These are phyloP conservation scores for Globisporangium solare DNA, from an alignment of 352 stramenopile species.

Conservation along the genomic window DNA sequence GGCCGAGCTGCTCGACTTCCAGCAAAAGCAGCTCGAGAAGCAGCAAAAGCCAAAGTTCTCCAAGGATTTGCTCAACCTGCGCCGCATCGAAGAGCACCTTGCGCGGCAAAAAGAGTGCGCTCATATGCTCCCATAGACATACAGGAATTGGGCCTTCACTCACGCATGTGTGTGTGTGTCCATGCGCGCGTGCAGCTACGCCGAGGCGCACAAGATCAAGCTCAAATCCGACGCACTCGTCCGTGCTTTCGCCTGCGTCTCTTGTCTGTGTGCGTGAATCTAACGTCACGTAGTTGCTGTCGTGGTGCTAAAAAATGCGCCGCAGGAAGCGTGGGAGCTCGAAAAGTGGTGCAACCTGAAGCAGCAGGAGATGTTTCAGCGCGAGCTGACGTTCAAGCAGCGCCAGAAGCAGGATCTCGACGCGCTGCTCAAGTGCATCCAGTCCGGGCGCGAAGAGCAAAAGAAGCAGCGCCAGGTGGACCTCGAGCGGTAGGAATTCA, in stretches of 20 bases:
- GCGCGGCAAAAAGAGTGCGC: conserved; percentile 87
- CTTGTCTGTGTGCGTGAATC: too few species aligned
- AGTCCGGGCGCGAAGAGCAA: conserved; percentile 91
- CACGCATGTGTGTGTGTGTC: neutral
- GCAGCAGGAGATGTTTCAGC: conserved; percentile 93
- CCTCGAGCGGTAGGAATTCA: conserved; percentile 78
- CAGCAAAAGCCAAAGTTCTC: conserved; percentile 92
- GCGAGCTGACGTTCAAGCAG: conserved; percentile 94
- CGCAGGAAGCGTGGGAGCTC: conserved; percentile 89
- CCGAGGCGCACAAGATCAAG: conserved; percentile 96
- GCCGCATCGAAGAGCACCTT: conserved; percentile 91
- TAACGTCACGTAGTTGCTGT: too few species aligned
- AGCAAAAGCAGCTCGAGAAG: conserved; percentile 90
- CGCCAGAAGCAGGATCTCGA: conserved; percentile 91
- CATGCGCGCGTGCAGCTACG: conserved; percentile 51
- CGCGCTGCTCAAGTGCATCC: conserved; percentile 92
- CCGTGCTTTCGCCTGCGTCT: neutral
- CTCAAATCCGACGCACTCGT: conserved; percentile 90
- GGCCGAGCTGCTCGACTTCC: conserved; percentile 90
- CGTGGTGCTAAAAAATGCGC: too few species aligned
- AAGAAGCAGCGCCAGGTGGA: conserved; percentile 94
- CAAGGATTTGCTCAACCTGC: conserved; percentile 92
- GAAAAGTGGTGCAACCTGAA: conserved; percentile 94
- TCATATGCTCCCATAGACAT: too few species aligned
- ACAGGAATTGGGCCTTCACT: too few species aligned